Conservation (phyloP, 2,329 filamentous ascomycete species). For the Pseudogymnoascus sp. region DNA sequence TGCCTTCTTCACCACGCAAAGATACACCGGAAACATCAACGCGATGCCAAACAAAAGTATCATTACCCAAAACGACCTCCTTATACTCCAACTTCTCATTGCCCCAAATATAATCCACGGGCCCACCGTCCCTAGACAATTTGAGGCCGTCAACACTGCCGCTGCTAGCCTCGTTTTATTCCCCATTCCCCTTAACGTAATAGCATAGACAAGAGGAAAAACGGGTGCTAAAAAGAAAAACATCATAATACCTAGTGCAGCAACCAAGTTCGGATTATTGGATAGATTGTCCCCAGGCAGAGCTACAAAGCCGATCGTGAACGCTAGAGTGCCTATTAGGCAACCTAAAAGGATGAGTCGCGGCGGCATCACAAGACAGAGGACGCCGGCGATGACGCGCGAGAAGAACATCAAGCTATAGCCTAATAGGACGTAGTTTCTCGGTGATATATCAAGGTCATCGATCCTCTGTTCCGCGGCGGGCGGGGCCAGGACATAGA, state of each 20-base stretch:
- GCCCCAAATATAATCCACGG: no score
- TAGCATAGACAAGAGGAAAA: slow-evolving; percentile 73
- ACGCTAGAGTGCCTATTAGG: slow-evolving; percentile 52
- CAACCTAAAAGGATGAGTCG: slow-evolving; percentile 61
- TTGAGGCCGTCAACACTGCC: slow-evolving; percentile 55
- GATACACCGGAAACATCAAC: slow-evolving; percentile 21
- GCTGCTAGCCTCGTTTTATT: slow-evolving; percentile 72
- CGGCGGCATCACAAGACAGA: slow-evolving; percentile 57
- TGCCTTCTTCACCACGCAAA: slow-evolving; percentile 18
- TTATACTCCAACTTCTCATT: background rate
- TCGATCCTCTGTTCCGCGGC: no score
- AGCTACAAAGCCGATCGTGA: slow-evolving; percentile 35
- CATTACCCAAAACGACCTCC: slow-evolving; percentile 10
- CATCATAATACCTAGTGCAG: no score
- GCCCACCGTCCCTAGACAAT: no score
- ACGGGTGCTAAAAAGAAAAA: slow-evolving; percentile 77
- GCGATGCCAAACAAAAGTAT: slow-evolving; percentile 22
- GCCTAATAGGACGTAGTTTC: slow-evolving; percentile 52
- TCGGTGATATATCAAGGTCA: slow-evolving; percentile 3
- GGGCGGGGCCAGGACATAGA: slow-evolving; percentile 18
- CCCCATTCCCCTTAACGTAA: slow-evolving; percentile 72
- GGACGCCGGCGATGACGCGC: slow-evolving; percentile 57
- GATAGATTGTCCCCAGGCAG: no score
- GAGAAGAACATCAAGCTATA: slow-evolving; percentile 67
- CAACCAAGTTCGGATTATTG: slow-evolving; percentile 33